Base-by-base conservation (phyloP, 2,329 filamentous ascomycete genomes). In the Microsporum canis region DNA sequence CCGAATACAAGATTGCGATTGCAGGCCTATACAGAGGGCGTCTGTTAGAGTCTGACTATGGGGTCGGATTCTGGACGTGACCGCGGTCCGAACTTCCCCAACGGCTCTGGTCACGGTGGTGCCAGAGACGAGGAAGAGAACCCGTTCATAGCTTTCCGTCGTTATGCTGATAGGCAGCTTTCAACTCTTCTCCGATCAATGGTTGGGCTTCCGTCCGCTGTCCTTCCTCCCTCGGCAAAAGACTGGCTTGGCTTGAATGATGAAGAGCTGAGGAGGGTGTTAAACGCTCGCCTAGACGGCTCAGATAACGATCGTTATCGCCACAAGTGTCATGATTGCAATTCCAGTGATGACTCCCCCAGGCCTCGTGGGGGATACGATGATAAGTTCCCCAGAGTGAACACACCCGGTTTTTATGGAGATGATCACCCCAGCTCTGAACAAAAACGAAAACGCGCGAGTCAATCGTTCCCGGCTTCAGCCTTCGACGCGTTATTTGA, bases 121-220 rank as follows among this genome's bases (percentile, higher is more conserved):
- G 31, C 51, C 7, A 12, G 51, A 17, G 12, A 14, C 5, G 49
- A 60, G 59, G 69, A 75, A 62, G 71, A 76, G 63, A 84, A 84
- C 63, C 81, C 82, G 0, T 84, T 85, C 70, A 78, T 83, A 61
- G 75, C 78, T 34, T 84, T 85, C 72, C 83, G 83, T 65, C 80
- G 79, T 64, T 84, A 82, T 69, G 80, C 82, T 61, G 83, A 86
- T 66, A 78, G 80, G 55, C 80, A 82, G 61, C 77, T 84, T 65
- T 78, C 77, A 6, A 79, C 78, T 14, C 70, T 85, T 58, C 71
- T 84, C 60, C 79, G 79, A 63, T 77, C 77, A 17, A 72, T 84
- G 60, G 78, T 80, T 61, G 75, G 77, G 33, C 71, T 80, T 47
- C 72, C 79, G 17, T 72, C 75, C 3, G 69, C 69, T 10, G 62